Percentiles rank a stretch among this genome's conserved stretches.
Conservation (phyloP, 2,329 filamentous ascomycete genomes). For the Sporothrix curviconia region DNA sequence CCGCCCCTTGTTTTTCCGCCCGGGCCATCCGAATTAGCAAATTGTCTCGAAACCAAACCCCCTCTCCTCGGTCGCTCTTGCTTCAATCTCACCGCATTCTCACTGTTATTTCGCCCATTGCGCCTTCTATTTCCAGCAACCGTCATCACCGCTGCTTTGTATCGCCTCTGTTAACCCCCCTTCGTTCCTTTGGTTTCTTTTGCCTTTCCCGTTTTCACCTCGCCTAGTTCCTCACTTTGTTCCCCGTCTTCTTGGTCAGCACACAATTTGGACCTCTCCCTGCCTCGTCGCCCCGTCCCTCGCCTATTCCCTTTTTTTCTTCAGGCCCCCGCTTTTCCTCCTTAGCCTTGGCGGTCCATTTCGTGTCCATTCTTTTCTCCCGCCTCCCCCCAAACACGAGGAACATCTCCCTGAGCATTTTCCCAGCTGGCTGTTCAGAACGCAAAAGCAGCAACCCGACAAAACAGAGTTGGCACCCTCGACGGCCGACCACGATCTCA, state of each 20-base stretch:
- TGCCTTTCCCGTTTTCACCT: neutral
- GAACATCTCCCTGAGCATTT: too few relatives aligned
- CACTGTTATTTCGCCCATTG: conserved; percentile 3
- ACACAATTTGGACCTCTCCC: neutral
- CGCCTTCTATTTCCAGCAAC: neutral
- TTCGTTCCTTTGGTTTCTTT: neutral
- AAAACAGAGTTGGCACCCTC: neutral
- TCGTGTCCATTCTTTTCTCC: conserved; percentile 12
- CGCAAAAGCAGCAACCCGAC: neutral
- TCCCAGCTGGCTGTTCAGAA: neutral
- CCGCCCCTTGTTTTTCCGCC: conserved; percentile 10
- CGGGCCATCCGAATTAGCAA: conserved; percentile 20
- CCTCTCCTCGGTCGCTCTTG: conserved; percentile 6
- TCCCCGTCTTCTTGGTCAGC: neutral
- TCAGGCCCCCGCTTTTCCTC: conserved; percentile 9
- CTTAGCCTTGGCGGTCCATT: conserved; percentile 11
- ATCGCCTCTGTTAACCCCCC: neutral
- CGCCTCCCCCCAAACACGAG: conserved; percentile 9
- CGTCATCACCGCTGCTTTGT: neutral
- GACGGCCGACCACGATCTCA: conserved; percentile 5
- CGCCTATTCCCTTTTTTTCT: conserved; percentile 9
- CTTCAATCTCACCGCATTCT: neutral
- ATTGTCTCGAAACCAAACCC: conserved; percentile 13
- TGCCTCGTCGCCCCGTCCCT: neutral
- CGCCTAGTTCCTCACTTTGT: neutral